Evolutionary conservation across 768 basidiomycete species (phyloP).

Genomic region (Lepiota subincarnata): DNA sequence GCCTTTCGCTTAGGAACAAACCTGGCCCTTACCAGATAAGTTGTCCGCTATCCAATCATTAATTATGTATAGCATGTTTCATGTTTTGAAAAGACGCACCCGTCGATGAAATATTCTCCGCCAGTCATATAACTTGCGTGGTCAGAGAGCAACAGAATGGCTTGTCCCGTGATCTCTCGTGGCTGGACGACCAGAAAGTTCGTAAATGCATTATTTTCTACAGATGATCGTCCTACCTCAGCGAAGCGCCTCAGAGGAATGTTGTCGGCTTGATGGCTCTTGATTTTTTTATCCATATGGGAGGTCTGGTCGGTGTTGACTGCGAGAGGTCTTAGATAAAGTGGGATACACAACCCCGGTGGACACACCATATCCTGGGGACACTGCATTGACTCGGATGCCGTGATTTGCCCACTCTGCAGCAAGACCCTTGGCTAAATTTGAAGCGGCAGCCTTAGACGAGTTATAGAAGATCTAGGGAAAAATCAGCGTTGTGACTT

Average conservation of each 20-base stretch:
- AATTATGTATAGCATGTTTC: not conserved
- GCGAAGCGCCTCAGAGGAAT: constrained; percentile 58
- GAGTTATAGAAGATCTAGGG: constrained; percentile 48
- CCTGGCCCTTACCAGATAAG: constrained; percentile 22
- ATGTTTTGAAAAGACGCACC: constrained; percentile 29
- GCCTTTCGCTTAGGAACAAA: no score
- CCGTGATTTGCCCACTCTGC: constrained; percentile 53
- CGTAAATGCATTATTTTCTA: not conserved
- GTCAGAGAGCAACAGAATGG: constrained; percentile 48
- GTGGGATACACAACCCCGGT: not conserved
- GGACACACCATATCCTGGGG: constrained; percentile 54
- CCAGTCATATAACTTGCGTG: constrained; percentile 56
- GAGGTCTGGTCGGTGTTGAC: constrained; percentile 59
- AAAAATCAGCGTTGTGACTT: constrained; percentile 1
- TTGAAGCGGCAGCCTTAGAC: constrained; percentile 62
- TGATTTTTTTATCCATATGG: constrained; percentile 45
- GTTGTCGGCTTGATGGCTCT: constrained; percentile 43
- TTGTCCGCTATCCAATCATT: constrained; percentile 11
- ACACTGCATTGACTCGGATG: constrained; percentile 59
- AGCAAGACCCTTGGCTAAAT: constrained; percentile 53
- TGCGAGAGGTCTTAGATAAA: constrained; percentile 14
- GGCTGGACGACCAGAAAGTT: constrained; percentile 30
- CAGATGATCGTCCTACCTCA: constrained; percentile 28
- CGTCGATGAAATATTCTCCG: constrained; percentile 52
- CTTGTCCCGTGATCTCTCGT: constrained; percentile 53